Percentiles rank a stretch among this genome's conserved stretches.
phyloP scores from a whole-genome alignment of 176 grass and related monocot genomes.

The Phyllostachys edulis region DNA sequence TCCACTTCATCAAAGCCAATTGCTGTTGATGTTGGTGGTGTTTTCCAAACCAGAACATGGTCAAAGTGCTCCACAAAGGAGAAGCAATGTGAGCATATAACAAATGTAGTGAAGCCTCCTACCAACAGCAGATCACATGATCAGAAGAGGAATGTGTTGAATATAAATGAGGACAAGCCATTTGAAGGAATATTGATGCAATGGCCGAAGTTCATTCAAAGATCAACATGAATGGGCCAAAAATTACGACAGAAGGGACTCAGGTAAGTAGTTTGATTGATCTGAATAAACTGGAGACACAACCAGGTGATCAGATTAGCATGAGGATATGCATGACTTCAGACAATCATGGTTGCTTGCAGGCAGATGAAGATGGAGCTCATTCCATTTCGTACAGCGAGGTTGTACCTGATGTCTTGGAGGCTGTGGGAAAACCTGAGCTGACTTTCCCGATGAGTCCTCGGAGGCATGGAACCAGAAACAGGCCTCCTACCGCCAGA shows the following conservation, averaged over 20 bases:
- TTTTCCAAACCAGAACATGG: background rate
- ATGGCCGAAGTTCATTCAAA: background rate
- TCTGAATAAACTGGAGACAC: conserved; percentile 31
- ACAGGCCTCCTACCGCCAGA: conserved; percentile 50
- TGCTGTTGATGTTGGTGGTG: conserved; percentile 6
- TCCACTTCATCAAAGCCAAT: conserved; percentile 16
- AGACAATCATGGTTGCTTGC: conserved; percentile 4
- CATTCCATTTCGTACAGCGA: conserved; percentile 7
- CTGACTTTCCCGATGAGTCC: conserved; percentile 7
- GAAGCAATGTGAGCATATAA: conserved; percentile 22
- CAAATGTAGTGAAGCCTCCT: background rate
- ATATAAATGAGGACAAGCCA: conserved; percentile 27
- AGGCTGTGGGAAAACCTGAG: conserved; percentile 17
- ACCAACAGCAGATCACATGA: conserved; percentile 5
- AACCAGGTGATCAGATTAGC: background rate
- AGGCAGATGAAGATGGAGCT: conserved; percentile 12
- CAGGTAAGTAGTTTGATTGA: conserved; percentile 18
- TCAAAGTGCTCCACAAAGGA: background rate
- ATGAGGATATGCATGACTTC: background rate
- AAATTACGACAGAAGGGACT: conserved; percentile 8
- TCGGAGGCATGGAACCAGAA: conserved; percentile 56
- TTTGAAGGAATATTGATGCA: background rate
- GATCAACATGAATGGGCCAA: background rate
- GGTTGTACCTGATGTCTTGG: conserved; percentile 7
- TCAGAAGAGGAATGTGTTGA: conserved; percentile 12